These are phyloP conservation scores for Suillus brevipes DNA, from an alignment of 768 basidiomycete genomes.

Conservation along the genomic window DNA sequence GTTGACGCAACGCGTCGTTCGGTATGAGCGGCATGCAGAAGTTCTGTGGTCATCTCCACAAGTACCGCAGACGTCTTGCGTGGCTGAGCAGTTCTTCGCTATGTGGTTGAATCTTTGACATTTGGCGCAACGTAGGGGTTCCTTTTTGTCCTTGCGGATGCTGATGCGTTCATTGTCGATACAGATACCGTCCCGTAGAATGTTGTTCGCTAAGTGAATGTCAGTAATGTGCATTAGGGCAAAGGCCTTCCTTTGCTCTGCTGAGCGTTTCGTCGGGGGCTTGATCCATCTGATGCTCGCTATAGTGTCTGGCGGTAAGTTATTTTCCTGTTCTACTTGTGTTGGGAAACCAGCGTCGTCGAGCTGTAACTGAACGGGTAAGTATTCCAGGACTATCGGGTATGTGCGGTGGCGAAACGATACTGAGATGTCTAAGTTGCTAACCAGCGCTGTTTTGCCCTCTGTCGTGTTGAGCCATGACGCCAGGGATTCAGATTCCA, in stretches of 20 bases:
- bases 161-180: background rate
- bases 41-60: background rate
- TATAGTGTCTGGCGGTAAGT: no score
- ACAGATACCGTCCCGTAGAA: background rate
- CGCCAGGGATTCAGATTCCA: no score
- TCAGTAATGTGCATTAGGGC: background rate
- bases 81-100: background rate
- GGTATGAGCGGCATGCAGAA: background rate
- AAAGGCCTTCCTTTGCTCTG: background rate
- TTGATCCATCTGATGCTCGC: no score
- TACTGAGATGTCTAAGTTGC: no score
- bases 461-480: no score
- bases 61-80: background rate
- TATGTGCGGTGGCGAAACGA: no score
- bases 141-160: background rate
- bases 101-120: background rate
- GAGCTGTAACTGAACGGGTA: no score
- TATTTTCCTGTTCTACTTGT: no score
- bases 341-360: no score
- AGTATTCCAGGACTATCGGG: no score
- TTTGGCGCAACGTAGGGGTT: background rate
- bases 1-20: rapidly evolving
- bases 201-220: background rate
- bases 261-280: no score
- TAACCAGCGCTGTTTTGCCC: no score